phyloP scores from a whole-genome alignment of 257 asterid genomes.

The Vinca minor region DNA sequence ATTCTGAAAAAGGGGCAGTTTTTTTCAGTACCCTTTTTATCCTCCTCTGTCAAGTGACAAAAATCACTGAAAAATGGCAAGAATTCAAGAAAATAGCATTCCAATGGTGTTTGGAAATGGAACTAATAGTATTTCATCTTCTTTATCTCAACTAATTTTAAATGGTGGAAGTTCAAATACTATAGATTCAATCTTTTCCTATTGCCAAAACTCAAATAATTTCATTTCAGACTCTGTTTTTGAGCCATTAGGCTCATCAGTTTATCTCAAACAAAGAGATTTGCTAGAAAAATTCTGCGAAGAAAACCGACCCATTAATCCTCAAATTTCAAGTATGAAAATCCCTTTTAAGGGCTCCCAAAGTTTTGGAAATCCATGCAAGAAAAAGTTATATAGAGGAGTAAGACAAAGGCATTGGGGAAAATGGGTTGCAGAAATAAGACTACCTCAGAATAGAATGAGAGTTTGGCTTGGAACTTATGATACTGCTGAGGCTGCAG shows the following conservation, averaged over 20 bases:
- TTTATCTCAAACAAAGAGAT: constrained; percentile 56
- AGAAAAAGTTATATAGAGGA: constrained; percentile 81
- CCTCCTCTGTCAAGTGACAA: not conserved
- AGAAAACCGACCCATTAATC: constrained; percentile 25
- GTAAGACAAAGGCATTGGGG: constrained; percentile 99
- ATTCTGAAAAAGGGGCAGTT: not conserved
- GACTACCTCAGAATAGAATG: constrained; percentile 86
- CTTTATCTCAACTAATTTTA: constrained; percentile 57
- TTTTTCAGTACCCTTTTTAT: constrained; percentile 11
- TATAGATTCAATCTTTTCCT: constrained; percentile 67
- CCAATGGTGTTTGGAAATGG: constrained; percentile 26
- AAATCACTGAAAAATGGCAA: constrained; percentile 29
- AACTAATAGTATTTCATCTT: constrained; percentile 35
- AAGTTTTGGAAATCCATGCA: constrained; percentile 37
- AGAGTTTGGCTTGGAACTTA: constrained; percentile 95
- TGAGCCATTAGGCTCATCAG: constrained; percentile 65
- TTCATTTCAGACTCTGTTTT: constrained; percentile 12
- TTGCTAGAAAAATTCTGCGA: constrained; percentile 43
- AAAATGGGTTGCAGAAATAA: constrained; percentile 92
- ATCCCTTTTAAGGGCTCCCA: constrained; percentile 3
- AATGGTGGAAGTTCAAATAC: constrained; percentile 67
- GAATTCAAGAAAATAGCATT: constrained; percentile 23
- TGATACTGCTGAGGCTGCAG: constrained; percentile 90
- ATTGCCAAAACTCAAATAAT: constrained; percentile 34
- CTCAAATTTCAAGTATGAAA: constrained; percentile 13